Conservation (phyloP, 441 rosid genomes). For the Populus hybrid region DNA sequence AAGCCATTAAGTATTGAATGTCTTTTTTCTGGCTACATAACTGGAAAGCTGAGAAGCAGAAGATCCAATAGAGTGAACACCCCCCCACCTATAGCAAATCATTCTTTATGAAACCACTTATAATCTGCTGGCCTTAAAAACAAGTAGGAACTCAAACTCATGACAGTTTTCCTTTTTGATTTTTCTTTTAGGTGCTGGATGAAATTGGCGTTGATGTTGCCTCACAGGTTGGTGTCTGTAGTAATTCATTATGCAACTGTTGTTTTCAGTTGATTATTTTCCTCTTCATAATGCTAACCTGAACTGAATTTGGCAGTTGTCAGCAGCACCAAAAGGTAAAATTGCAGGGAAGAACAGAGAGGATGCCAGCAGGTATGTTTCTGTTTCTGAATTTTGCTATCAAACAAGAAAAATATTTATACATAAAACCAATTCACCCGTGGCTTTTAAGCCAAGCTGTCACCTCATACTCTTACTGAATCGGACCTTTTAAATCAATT, state of each 20-base stretch:
- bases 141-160: constrained; percentile 11
- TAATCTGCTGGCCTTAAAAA: not conserved
- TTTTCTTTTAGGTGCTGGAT: constrained; percentile 67
- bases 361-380: constrained; percentile 58
- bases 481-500: too few species aligned
- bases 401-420: not conserved
- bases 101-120: not conserved
- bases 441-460: not conserved
- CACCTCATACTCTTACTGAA: not conserved
- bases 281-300: constrained; percentile 16
- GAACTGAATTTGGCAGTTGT: constrained; percentile 46
- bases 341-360: constrained; percentile 64
- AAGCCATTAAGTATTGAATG: not conserved
- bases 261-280: constrained; percentile 9
- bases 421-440: not conserved
- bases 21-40: not conserved
- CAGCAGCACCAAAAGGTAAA: constrained; percentile 80
- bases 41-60: not conserved
- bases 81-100: not conserved
- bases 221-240: constrained; percentile 61
- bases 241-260: not conserved
- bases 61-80: not conserved
- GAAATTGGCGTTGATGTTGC: constrained; percentile 95
- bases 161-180: not conserved
- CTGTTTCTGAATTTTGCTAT: not conserved